Percentiles rank a stretch among this genome's conserved stretches.
Evolutionary conservation across 176 grass and related monocot species (phyloP).

Genomic region (Puccinellia tenuiflora): DNA sequence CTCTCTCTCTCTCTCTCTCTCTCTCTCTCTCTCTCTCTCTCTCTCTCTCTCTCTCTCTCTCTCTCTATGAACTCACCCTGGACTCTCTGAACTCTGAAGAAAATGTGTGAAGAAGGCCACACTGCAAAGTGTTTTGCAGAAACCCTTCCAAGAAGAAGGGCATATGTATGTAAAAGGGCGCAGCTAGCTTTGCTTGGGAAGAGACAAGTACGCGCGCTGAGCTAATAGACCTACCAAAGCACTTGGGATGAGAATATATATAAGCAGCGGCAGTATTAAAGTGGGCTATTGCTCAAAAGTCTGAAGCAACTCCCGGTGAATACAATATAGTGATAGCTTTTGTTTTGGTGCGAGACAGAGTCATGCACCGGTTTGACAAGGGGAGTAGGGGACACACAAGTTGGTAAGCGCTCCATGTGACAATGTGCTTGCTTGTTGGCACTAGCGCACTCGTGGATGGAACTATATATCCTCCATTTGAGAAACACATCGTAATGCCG

Average conservation of each 20-base stretch:
- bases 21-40: not conserved
- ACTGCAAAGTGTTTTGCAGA: not conserved
- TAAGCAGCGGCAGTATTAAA: not conserved
- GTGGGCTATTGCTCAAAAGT: constrained; percentile 12
- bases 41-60: not conserved
- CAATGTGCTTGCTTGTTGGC: constrained; percentile 38
- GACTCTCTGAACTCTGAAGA: not conserved
- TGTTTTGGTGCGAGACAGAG: constrained; percentile 14
- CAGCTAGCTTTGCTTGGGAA: not conserved
- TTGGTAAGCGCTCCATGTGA: constrained; percentile 47
- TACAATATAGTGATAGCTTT: not conserved
- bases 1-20: not conserved
- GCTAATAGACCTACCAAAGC: constrained; percentile 22
- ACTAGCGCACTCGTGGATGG: not conserved
- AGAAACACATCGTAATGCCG: not conserved
- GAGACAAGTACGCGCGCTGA: constrained; percentile 35
- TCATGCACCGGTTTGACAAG: constrained; percentile 23
- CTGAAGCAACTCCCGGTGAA: not conserved
- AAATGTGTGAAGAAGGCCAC: not conserved
- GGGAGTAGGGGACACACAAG: constrained; percentile 28
- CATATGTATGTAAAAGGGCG: not conserved
- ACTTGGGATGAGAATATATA: constrained; percentile 1
- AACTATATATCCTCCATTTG: not conserved
- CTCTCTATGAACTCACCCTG: not conserved
- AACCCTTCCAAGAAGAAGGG: constrained; percentile 3